Evolutionary conservation across 805 yeast genomes (phyloP), one percentile per base, ranked within the genome.

Genomic region (Scheffersomyces lignosus): DNA sequence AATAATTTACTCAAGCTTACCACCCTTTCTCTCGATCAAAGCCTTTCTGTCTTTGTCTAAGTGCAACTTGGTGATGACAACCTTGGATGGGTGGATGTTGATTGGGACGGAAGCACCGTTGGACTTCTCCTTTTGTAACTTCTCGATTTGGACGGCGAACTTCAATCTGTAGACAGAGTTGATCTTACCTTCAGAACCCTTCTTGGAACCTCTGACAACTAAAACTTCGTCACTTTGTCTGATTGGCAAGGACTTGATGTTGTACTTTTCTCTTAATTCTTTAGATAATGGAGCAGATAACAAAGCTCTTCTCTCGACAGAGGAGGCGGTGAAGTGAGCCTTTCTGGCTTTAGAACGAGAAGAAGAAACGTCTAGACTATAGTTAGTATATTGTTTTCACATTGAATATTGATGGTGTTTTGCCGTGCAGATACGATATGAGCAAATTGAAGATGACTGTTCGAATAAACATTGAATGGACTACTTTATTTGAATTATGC

Each of bases 341-440:
- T 93, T 93, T 87, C 99, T 90, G 74, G 97, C 81, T 85, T 93
- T 93, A 75, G 95, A 86, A 82, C 99, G 93, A 71, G 96, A 90
- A 73, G 95, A 83, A 66, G 99, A 89, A 75, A 93, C 98, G 96
- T 93, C 96, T 86, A 56, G 16, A 47, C 18, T 18, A 31, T 27
- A 48, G 70, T 66, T 65, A 64, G 70, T 65, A 61, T 41, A 25
- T 18, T 17, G 34, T 16, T 29, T 39, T 16, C 6, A 30, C 22
- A 7, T 10, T 31, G 14, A 14, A 27, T 25, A 16, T n/a, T 8
- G 31, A 15, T 5, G 29, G 26, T 16, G 34, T 31, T 28, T 17
- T 26, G 14, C 24, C 15, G 12, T 24, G 22, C 14, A n/a, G n/a
- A n/a, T n/a, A n/a, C n/a, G n/a, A n/a, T n/a, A n/a, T n/a, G n/a